These are phyloP conservation scores for Epichloe uncinata DNA, from an alignment of 2,329 filamentous ascomycete genomes.

Conservation along the genomic window DNA sequence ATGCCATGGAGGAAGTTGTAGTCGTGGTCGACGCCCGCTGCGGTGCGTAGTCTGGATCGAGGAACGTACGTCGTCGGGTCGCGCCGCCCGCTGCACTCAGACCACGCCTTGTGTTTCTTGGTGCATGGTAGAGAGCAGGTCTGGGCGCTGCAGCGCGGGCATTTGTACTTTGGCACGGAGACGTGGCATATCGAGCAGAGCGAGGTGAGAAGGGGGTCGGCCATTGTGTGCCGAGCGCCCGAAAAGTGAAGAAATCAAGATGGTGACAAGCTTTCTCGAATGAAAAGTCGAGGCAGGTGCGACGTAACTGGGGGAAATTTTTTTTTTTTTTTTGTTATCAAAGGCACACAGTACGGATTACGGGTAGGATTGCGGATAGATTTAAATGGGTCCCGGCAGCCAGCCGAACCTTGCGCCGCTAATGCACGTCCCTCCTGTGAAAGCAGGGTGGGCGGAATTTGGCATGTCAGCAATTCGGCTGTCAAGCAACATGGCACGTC, in stretches of 20 bases:
- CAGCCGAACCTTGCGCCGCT: too few relatives aligned
- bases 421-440: too few relatives aligned
- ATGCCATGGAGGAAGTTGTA: conserved; percentile 84
- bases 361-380: too few relatives aligned
- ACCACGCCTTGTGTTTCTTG: conserved; percentile 78
- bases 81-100: conserved; percentile 71
- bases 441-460: too few relatives aligned
- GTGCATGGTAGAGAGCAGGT: conserved; percentile 87
- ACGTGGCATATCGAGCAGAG: conserved; percentile 60
- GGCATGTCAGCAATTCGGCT: too few relatives aligned
- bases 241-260: not conserved
- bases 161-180: conserved; percentile 71
- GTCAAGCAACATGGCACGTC: too few relatives aligned
- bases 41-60: conserved; percentile 47
- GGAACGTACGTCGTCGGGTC: conserved; percentile 62
- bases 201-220: conserved; percentile 45
- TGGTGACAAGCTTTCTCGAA: not conserved
- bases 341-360: too few relatives aligned
- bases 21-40: conserved; percentile 63
- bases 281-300: not conserved
- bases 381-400: too few relatives aligned
- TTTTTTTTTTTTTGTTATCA: too few relatives aligned
- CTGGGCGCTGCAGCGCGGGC: conserved; percentile 65
- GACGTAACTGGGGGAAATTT: not conserved
- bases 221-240: conserved; percentile 25